Percentiles rank a stretch among this genome's conserved stretches.
These are phyloP conservation scores for Floccularia luteovirens DNA, from an alignment of 768 basidiomycete genomes.

Conservation along the genomic window DNA sequence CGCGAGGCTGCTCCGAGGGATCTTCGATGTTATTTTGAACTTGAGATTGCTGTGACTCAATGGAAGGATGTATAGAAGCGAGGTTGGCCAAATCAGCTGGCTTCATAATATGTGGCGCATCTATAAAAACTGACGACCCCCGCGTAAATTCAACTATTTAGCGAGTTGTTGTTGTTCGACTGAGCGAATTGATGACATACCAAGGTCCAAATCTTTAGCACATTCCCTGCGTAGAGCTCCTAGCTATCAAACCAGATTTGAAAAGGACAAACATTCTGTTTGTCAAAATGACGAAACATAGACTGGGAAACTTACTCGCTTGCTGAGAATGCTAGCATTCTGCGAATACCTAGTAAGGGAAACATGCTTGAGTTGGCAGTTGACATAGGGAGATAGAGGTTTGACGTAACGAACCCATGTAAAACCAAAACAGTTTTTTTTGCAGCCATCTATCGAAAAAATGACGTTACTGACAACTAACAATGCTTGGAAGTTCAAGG, in stretches of 20 bases:
- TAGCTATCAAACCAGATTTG: slow-evolving; percentile 33
- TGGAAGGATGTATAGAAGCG: neutral
- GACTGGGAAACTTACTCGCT: slow-evolving; percentile 40
- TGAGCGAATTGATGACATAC: slow-evolving; percentile 21
- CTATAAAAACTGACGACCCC: slow-evolving; percentile 52
- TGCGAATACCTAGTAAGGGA: slow-evolving; percentile 50
- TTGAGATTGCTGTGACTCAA: slow-evolving; percentile 19
- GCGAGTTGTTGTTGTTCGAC: neutral
- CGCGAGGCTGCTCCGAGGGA: slow-evolving; percentile 50
- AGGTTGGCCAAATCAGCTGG: slow-evolving; percentile 48
- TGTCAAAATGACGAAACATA: neutral
- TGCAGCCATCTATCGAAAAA: slow-evolving; percentile 13
- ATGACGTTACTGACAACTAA: too few species aligned
- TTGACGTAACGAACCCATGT: slow-evolving; percentile 27
- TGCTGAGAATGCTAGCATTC: slow-evolving; percentile 63
- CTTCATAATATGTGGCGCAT: slow-evolving; percentile 60
- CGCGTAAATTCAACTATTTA: neutral
- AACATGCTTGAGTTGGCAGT: neutral
- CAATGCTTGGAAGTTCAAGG: too few species aligned
- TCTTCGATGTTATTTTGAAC: slow-evolving; percentile 32
- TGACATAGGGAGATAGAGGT: neutral
- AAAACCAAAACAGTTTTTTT: slow-evolving; percentile 27
- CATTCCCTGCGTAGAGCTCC: slow-evolving; percentile 69
- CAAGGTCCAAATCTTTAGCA: slow-evolving; percentile 57
- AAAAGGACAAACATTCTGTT: too few species aligned